phyloP scores from a whole-genome alignment of 208 protist species.

The Trypanosoma melophagium region DNA sequence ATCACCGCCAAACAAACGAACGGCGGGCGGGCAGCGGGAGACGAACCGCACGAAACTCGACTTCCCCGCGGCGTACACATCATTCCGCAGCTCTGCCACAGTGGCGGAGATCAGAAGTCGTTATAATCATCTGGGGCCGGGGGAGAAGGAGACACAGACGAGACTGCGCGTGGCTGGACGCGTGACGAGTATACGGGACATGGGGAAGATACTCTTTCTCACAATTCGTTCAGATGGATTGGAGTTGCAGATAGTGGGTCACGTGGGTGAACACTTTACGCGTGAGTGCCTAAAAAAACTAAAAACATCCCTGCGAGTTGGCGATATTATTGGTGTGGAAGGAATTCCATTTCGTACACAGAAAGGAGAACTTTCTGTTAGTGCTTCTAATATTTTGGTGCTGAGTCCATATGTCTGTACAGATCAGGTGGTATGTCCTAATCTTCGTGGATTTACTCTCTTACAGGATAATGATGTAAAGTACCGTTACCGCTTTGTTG shows the following conservation, averaged over 20 bases:
- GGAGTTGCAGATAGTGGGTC: constrained; percentile 73
- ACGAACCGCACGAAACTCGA: constrained; percentile 33
- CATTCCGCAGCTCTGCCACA: constrained; percentile 52
- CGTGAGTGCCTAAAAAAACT: constrained; percentile 58
- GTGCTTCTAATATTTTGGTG: constrained; percentile 48
- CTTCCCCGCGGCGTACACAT: constrained; percentile 58
- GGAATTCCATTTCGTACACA: constrained; percentile 71
- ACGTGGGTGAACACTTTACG: constrained; percentile 49
- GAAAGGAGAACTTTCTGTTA: constrained; percentile 86
- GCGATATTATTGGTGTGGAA: constrained; percentile 86
- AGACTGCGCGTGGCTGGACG: constrained; percentile 65
- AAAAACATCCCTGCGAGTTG: constrained; percentile 47
- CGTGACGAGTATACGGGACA: constrained; percentile 69
- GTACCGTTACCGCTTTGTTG: constrained; percentile 88
- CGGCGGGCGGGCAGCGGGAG: no score
- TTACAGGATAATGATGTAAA: constrained; percentile 75
- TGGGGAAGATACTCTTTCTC: constrained; percentile 84
- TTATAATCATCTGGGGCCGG: constrained; percentile 43
- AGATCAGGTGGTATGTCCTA: constrained; percentile 80
- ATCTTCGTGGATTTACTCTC: constrained; percentile 64
- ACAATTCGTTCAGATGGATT: constrained; percentile 63
- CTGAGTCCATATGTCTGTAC: constrained; percentile 83
- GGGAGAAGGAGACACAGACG: constrained; percentile 21
- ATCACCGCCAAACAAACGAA: no score
- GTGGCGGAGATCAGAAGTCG: constrained; percentile 43